Evolutionary conservation across 2,329 filamentous ascomycete genomes (phyloP), one percentile per base, ranked within the genome.

Genomic region (Phaeosphaeriaceae sp.): DNA sequence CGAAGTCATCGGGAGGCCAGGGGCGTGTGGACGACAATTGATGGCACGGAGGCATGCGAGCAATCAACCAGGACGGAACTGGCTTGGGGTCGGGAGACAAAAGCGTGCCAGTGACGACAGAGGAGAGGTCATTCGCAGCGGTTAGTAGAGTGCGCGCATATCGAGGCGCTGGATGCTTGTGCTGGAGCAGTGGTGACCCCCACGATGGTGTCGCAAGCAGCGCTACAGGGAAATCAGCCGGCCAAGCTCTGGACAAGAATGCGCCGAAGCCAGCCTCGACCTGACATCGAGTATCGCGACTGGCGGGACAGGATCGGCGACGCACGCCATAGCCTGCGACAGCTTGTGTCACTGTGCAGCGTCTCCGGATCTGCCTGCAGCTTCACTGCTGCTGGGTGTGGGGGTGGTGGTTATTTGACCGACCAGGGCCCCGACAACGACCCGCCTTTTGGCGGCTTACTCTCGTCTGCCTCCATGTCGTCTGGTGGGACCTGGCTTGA

Each of bases 171-270:
- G 53, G 47, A 48, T 49, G 20, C 41, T n/a, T n/a, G n/a, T n/a
- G n/a, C n/a, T n/a, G n/a, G n/a, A n/a, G n/a, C n/a, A 48, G 42
- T 24, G 21, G 36, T 45, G 51, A 58, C 62, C 60, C 63, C 61
- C 59, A 60, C 60, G 45, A 51, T 53, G 36, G 42, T 47, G 51
- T 63, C 61, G 61, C 56, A 58, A 62, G 54, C 55, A 57, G 66
- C 59, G 46, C 46, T 48, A 48, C 46, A 48, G 13, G 56, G 56
- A 53, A 61, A 60, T 56, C 46, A 47, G 53, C 46, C 31, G 52
- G 55, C 46, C 54, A 60, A 56, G 57, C 54, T 59, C 60, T 62
- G 48, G 55, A 33, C 17, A 24, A 24, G 20, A 44, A 13, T n/a
- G 36, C 49, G 9, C 22, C 22, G 49, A n/a, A n/a, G 49, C 21